Percentiles rank a stretch among this genome's conserved stretches.
Evolutionary conservation across 2,329 filamentous ascomycete genomes (phyloP).

Genomic region (Diplodia intermedia): DNA sequence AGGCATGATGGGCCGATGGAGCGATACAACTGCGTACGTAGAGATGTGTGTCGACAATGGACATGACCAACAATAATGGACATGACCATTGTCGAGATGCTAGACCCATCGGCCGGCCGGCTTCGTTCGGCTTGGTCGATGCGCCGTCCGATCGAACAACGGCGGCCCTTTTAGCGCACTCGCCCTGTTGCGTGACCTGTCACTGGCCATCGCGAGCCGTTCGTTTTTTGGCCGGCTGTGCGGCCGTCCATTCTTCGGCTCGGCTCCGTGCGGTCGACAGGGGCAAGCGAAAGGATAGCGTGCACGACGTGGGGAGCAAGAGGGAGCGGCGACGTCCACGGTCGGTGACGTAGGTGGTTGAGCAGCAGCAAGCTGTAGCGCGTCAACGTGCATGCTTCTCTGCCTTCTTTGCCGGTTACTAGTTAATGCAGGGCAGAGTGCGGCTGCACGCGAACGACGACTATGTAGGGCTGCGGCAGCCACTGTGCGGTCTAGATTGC

Average conservation of each 20-base stretch:
- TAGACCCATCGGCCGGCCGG: neutral
- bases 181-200: slow-evolving; percentile 9
- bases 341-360: slow-evolving; percentile 20
- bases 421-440: neutral
- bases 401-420: neutral
- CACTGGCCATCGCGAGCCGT: no score
- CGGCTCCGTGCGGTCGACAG: neutral
- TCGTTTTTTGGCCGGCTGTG: no score
- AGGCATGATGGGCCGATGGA: neutral
- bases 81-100: no score
- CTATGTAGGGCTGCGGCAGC: neutral
- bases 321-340: neutral
- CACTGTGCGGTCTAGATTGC: slow-evolving; percentile 7
- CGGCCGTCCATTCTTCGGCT: neutral
- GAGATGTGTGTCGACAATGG: neutral
- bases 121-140: no score
- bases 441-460: neutral
- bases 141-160: neutral
- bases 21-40: neutral
- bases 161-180: neutral
- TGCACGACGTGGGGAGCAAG: no score
- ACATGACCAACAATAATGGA: no score
- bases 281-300: neutral
- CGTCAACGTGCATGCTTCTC: neutral
- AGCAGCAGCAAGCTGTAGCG: neutral